A percentile compares a stretch with the other conserved stretches of the same genome.
Evolutionary conservation across 176 grass and related monocot genomes (phyloP).

Genomic region (Carex littledalei): DNA sequence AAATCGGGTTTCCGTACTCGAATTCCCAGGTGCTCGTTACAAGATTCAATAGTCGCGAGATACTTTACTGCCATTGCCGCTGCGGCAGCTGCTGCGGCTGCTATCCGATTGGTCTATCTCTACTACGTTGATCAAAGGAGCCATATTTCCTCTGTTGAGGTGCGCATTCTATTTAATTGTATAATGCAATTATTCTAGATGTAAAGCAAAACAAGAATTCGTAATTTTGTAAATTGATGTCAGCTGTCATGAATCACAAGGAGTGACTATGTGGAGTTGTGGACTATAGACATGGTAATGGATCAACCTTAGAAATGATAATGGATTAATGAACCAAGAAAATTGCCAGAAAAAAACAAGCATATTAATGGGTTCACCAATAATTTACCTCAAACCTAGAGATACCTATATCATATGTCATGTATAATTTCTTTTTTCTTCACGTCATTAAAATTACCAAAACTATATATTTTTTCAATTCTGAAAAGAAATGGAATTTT

Average conservation of each 20-base stretch:
- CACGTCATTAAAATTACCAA: not conserved
- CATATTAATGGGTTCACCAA: not conserved
- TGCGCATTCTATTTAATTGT: not conserved
- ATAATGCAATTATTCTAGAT: not conserved
- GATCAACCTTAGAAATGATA: not conserved
- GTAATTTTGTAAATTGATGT: not conserved
- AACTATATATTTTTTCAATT: not conserved
- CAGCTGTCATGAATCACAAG: not conserved
- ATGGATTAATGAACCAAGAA: not conserved
- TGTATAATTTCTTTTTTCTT: not conserved
- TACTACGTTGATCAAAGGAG: constrained; percentile 2
- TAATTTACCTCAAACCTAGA: not conserved
- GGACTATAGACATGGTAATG: not conserved
- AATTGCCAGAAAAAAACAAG: not conserved
- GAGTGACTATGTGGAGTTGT: not conserved
- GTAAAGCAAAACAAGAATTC: not conserved
- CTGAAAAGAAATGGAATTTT: too few relatives aligned
- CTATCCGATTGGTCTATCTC: constrained; percentile 2
- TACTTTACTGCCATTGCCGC: constrained; percentile 10
- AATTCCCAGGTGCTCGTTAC: constrained; percentile 5
- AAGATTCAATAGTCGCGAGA: constrained; percentile 12
- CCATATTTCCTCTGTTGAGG: not conserved
- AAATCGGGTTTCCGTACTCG: not conserved
- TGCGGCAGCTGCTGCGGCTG: not conserved
- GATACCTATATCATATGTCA: too few relatives aligned